Base-by-base conservation (phyloP, 1,139 yeast species). In the Yamadazyma dendronema region DNA sequence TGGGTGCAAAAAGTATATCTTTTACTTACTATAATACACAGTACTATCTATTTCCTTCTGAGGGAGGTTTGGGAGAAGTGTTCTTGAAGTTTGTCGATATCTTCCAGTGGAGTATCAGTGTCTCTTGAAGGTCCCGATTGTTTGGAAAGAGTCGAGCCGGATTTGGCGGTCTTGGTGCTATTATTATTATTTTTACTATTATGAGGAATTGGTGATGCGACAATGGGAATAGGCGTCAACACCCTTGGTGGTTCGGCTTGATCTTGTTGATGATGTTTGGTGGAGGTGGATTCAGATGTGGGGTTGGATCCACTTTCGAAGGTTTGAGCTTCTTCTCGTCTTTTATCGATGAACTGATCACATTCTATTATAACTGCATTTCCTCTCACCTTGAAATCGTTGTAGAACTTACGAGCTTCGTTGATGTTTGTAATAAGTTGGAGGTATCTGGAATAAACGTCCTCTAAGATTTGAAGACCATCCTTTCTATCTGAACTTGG, bases 381-480 rank as follows among this genome's bases (percentile, higher is more conserved):
- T 2, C 79, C 72, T 41, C 78, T 77, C 2, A 59, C 62, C 22
- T 76, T 62, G 42, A 87, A 76, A 38, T 81, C 84, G 35, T 70
- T 70, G 59, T 89, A 89, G 54, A 88, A 89, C 39, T 72, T 71
- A 0, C 77, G 54, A 0, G 95, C 97, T 48, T 84, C 86, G 28
- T 74, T 73, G 28, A 88, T 56, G 50, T 86, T 84, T 13, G 71
- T 62, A 15, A 73, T 57, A 6, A 87, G 63, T 48, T 81, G 88
- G 30, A 67, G 56, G 50, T 69, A 85, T 41, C 75, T 72, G 22
- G 68, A 58, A 49, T 71, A 79, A 0, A 77, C 79, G 3, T 64
- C 57, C 40, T 83, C 86, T 19, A 86, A 56, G 2, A 59, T 61
- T 39, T 78, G 81, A 31, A 85, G 57, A 1, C 74, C 73, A 23